Base-by-base conservation (phyloP, 2,329 filamentous ascomycete genomes). In the Zelopaecilomyces penicillatus region DNA sequence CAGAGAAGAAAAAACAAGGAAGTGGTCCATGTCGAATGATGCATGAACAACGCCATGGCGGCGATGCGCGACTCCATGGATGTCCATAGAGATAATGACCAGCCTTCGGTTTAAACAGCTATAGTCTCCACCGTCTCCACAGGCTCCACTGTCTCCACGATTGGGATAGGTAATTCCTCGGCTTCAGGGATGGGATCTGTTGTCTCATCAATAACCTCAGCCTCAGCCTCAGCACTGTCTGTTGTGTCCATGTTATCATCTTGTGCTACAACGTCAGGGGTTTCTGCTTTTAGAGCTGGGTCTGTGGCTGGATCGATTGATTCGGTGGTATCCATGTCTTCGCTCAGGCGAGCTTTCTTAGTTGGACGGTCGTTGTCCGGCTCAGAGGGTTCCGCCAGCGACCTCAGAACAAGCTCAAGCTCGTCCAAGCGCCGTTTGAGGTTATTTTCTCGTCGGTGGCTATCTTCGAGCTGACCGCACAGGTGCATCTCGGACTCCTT, bases 381-480 rank as follows among this genome's bases (percentile, higher is more conserved):
- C 10, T 48, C 52, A 3, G 47, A 28, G 6, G 49, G 45, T 2
- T 49, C 55, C 37, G 54, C 51, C 1, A 50, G 51, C 5, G 56
- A 65, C 42, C 68, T 70, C 1, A 75, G 59, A 60, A 79, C 76
- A 33, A 75, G 72, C 59, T 91, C 85, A 37, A 89, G 69, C 53
- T 94, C 87, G 46, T 87, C 84, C n/a, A 95, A 70, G 41, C 85
- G 80, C 41, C 85, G 77, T 67, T 94, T 94, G 33, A 95, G 73
- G 46, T 83, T 85, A 47, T 88, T 86, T 63, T 94, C 89, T 32
- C 87, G 76, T 42, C 80, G 76, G 55, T 89, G 83, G 39, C 83
- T 81, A 42, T 91, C 85, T 30, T 94, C 86, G 1, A 90, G 72
- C 52, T 84, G 82, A 31, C 73, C 69, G 47, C 75, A 74, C 39